Evolutionary conservation across 176 grass and related monocot genomes (phyloP).

Genomic region (Bolboschoenus planiculmis): DNA sequence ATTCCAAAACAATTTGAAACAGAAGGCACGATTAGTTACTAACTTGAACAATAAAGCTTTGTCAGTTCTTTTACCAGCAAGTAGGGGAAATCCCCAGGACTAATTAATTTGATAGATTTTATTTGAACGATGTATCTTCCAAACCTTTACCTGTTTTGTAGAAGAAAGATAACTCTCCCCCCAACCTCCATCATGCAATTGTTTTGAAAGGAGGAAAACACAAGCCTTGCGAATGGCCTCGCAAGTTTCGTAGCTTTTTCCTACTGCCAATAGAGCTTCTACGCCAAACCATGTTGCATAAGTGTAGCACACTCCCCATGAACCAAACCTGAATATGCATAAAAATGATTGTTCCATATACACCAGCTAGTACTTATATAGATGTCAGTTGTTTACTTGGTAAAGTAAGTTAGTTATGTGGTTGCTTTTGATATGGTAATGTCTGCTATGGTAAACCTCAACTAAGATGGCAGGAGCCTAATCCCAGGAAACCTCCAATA

Average conservation of each 20-base stretch:
- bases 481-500: neutral
- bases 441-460: neutral
- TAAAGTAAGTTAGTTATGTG: too few species aligned
- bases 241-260: constrained; percentile 26
- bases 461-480: neutral
- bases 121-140: neutral
- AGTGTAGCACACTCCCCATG: constrained; percentile 50
- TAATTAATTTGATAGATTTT: neutral
- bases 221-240: constrained; percentile 33
- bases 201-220: constrained; percentile 43
- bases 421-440: too few species aligned
- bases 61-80: neutral
- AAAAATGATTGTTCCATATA: neutral
- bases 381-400: neutral
- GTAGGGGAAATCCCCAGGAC: neutral
- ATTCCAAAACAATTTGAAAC: neutral
- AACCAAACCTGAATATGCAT: constrained; percentile 35
- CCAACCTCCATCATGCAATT: constrained; percentile 45
- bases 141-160: constrained; percentile 29
- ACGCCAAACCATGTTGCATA: constrained; percentile 46
- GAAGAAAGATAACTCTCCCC: constrained; percentile 51
- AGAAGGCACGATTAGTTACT: neutral
- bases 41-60: neutral
- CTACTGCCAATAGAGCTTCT: constrained; percentile 27
- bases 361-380: neutral